Conservation (phyloP, 768 basidiomycete genomes). For the Cystobasidium ongulense region DNA sequence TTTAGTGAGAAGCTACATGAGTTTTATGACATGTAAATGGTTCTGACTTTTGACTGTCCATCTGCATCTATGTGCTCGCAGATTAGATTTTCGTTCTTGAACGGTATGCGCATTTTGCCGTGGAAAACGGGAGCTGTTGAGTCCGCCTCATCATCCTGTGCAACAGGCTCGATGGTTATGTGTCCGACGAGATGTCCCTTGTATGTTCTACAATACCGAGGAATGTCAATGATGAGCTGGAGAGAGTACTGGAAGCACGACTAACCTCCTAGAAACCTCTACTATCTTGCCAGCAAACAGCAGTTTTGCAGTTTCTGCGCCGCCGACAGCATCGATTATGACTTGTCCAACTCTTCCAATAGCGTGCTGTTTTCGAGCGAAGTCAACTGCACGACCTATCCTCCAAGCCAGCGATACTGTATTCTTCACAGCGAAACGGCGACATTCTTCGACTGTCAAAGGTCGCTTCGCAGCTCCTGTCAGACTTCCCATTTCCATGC, state of each 20-base stretch:
- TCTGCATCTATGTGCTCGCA: not conserved
- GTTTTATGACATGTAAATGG: not conserved
- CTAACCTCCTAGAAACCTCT: conserved; percentile 46
- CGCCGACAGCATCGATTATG: conserved; percentile 45
- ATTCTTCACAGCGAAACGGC: conserved; percentile 49
- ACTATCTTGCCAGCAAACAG: conserved; percentile 59
- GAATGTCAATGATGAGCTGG: not conserved
- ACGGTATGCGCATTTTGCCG: conserved; percentile 51
- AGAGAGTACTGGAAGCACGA: not conserved
- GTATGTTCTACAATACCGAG: not conserved
- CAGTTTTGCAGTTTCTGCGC: conserved; percentile 43
- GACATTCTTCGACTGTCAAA: conserved; percentile 45
- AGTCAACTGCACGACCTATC: conserved; percentile 54
- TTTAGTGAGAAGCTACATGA: not conserved
- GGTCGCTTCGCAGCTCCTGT: conserved; percentile 51
- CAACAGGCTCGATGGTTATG: not conserved
- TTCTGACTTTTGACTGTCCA: not conserved
- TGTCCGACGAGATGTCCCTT: conserved; percentile 8
- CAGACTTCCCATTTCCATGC: conserved; percentile 54
- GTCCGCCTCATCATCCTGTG: not conserved
- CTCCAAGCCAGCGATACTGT: conserved; percentile 59
- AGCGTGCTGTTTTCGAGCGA: conserved; percentile 43
- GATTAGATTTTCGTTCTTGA: conserved; percentile 57
- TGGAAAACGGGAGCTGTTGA: conserved; percentile 1
- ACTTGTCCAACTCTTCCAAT: conserved; percentile 45